Percentiles rank a stretch among this genome's conserved stretches.
Evolutionary conservation across 441 rosid species (phyloP).

Genomic region (Gossypium laxum): DNA sequence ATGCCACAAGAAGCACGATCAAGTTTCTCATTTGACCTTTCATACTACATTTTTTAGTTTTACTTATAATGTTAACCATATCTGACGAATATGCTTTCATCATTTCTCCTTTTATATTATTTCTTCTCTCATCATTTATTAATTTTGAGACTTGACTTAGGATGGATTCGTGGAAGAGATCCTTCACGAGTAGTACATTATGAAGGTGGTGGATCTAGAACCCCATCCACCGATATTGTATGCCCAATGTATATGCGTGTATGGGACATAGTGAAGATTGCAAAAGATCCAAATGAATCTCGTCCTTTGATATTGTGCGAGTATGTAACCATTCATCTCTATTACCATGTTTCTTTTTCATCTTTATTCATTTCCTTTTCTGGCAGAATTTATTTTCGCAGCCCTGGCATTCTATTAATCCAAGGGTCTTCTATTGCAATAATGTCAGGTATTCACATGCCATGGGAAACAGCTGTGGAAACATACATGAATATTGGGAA

Average conservation of each 20-base stretch:
- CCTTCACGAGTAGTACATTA: conserved; percentile 71
- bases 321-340: conserved; percentile 34
- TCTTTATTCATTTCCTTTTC: conserved; percentile 2
- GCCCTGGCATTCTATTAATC: conserved; percentile 18
- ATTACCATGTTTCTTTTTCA: conserved; percentile 6
- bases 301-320: conserved; percentile 99
- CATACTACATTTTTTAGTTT: neutral
- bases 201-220: conserved; percentile 97
- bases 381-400: conserved; percentile 4
- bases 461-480: conserved; percentile 95
- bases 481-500: conserved; percentile 80
- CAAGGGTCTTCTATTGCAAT: conserved; percentile 10
- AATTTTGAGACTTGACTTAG: conserved; percentile 32
- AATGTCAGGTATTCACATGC: conserved; percentile 84
- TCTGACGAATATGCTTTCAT: neutral
- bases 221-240: conserved; percentile 75
- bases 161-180: conserved; percentile 87
- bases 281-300: conserved; percentile 67
- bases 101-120: conserved; percentile 5
- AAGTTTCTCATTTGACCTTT: neutral
- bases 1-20: neutral
- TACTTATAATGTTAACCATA: neutral
- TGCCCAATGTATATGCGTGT: conserved; percentile 99
- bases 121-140: conserved; percentile 14
- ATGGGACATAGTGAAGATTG: conserved; percentile 91